phyloP scores from a whole-genome alignment of 129 eudicot species.

The Smallanthus sonchifolius region DNA sequence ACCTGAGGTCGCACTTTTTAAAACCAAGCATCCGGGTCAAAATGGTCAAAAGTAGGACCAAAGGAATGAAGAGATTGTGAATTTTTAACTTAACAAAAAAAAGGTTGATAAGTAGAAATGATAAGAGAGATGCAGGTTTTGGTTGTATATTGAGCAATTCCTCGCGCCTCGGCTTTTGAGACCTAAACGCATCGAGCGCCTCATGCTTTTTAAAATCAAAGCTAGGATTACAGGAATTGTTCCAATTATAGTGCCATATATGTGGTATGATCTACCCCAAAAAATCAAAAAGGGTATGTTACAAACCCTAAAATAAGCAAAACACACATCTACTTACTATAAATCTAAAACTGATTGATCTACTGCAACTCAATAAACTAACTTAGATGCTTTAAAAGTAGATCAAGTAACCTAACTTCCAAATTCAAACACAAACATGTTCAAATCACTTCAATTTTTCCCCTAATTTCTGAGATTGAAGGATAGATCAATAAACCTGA shows the following conservation, averaged over 20 bases:
- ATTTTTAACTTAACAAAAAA: background rate
- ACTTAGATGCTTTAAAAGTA: background rate
- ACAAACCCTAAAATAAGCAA: slow-evolving; percentile 8
- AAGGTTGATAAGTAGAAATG: background rate
- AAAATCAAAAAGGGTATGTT: background rate
- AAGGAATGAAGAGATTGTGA: background rate
- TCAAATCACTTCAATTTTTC: slow-evolving; percentile 1
- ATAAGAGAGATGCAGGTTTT: background rate
- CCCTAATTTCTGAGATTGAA: background rate
- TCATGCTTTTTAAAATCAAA: background rate
- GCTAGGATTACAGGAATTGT: background rate
- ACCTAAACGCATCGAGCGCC: background rate
- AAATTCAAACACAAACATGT: background rate
- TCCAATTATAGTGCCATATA: background rate
- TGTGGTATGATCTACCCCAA: background rate
- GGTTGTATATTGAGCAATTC: background rate
- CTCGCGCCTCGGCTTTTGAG: background rate
- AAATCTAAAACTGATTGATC: background rate
- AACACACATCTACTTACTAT: background rate
- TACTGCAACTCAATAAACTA: slow-evolving; percentile 13
- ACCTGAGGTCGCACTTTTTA: no score
- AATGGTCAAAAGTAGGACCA: background rate
- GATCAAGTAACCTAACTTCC: slow-evolving; percentile 4
- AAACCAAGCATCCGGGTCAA: background rate
- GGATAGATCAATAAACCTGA: slow-evolving; percentile 45